phyloP scores from a whole-genome alignment of 2,329 filamentous ascomycete species.

The Clarireedia homoeocarpa region DNA sequence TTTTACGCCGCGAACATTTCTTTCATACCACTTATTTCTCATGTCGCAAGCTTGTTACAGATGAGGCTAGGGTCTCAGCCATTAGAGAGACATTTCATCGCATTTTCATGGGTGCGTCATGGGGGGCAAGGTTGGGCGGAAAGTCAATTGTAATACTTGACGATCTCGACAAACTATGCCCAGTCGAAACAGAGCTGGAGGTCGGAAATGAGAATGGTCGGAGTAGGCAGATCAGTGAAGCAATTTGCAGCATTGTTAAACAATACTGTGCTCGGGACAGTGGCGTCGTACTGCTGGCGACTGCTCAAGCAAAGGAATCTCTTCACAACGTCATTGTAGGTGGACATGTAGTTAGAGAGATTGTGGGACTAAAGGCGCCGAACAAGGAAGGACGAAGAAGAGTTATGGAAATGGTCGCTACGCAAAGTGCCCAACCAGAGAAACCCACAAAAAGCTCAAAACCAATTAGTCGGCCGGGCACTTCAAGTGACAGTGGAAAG shows the following conservation, averaged over 20 bases:
- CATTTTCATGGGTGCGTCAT: slow-evolving; percentile 81
- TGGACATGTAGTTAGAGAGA: slow-evolving; percentile 87
- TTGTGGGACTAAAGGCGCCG: slow-evolving; percentile 80
- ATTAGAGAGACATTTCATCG: slow-evolving; percentile 84
- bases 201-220: slow-evolving; percentile 89
- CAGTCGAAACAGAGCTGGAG: slow-evolving; percentile 88
- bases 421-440: slow-evolving; percentile 38
- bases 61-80: slow-evolving; percentile 80
- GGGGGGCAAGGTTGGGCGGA: slow-evolving; percentile 83
- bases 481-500: slow-evolving; percentile 47
- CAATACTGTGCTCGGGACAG: slow-evolving; percentile 77
- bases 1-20: slow-evolving; percentile 61
- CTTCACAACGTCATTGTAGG: slow-evolving; percentile 86
- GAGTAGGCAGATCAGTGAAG: slow-evolving; percentile 86
- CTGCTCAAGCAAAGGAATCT: slow-evolving; percentile 86
- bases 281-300: slow-evolving; percentile 79
- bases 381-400: slow-evolving; percentile 82
- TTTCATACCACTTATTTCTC: slow-evolving; percentile 82
- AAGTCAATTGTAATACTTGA: slow-evolving; percentile 80
- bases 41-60: slow-evolving; percentile 79
- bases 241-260: slow-evolving; percentile 71
- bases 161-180: slow-evolving; percentile 87
- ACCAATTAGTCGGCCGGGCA: slow-evolving; percentile 43
- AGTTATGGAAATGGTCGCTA: slow-evolving; percentile 74
- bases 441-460: slow-evolving; percentile 33